Evolutionary conservation across 768 basidiomycete genomes (phyloP).

Genomic region (Brasilioporus rufonigricans): DNA sequence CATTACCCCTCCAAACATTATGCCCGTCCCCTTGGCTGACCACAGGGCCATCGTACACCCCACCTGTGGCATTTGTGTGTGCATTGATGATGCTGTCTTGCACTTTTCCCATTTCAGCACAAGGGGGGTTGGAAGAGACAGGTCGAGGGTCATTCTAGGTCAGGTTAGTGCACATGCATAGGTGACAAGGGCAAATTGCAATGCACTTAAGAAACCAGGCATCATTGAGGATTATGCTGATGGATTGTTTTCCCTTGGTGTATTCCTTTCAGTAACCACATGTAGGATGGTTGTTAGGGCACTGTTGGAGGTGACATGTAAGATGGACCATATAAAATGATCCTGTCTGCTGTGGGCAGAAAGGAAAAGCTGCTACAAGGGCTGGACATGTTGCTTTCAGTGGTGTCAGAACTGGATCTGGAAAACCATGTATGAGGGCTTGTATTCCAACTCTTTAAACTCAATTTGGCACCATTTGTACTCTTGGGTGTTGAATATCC

Average conservation of each 20-base stretch:
- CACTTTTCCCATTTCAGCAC: conserved; percentile 85
- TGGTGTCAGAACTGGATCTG: too few species aligned
- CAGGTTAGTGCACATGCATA: not conserved
- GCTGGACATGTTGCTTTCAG: conserved; percentile 34
- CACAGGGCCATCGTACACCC: conserved; percentile 90
- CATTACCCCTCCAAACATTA: conserved; percentile 86
- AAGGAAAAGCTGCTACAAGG: conserved; percentile 86
- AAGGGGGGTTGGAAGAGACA: conserved; percentile 31
- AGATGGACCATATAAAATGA: conserved; percentile 68
- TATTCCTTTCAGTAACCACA: conserved; percentile 94
- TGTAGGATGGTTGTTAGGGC: conserved; percentile 20
- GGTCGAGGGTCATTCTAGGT: conserved; percentile 34
- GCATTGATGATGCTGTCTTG: conserved; percentile 59
- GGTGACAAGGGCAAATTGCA: not conserved
- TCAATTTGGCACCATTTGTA: conserved; percentile 84
- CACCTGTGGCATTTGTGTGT: conserved; percentile 64
- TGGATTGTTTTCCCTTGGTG: conserved; percentile 74
- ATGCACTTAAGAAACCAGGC: conserved; percentile 81
- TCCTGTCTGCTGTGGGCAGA: conserved; percentile 71
- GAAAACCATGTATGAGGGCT: conserved; percentile 58
- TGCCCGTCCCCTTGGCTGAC: conserved; percentile 61
- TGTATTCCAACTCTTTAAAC: conserved; percentile 64
- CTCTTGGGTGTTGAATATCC: conserved; percentile 83
- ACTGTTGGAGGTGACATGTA: not conserved
- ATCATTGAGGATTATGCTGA: conserved; percentile 88